A percentile compares a stretch with the other conserved stretches of the same genome.
phyloP scores from a whole-genome alignment of 1,139 yeast species.

The Pichiaceae sp. region DNA sequence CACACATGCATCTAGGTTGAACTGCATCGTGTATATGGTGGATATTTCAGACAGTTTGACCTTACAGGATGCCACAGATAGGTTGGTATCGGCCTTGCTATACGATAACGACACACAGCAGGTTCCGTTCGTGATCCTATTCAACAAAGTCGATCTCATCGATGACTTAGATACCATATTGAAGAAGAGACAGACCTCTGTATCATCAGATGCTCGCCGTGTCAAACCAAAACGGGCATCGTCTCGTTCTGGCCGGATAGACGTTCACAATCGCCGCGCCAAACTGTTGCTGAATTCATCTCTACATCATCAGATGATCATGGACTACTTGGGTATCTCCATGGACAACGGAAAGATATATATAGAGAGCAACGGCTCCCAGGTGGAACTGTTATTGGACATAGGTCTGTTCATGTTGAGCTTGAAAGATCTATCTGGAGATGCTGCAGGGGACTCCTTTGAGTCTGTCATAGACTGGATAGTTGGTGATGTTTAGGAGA shows the following conservation, averaged over 20 bases:
- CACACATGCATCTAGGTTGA: slow-evolving; percentile 3
- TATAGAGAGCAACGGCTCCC: not conserved
- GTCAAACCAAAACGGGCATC: slow-evolving; percentile 1
- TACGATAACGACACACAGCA: slow-evolving; percentile 10
- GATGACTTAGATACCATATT: slow-evolving; percentile 6
- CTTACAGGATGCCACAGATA: slow-evolving; percentile 10
- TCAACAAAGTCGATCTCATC: slow-evolving; percentile 18
- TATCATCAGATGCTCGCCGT: not conserved
- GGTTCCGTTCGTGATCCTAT: slow-evolving; percentile 17
- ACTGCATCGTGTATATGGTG: slow-evolving; percentile 15
- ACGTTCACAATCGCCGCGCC: not conserved
- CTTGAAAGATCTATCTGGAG: slow-evolving; percentile 5
- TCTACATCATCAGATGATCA: slow-evolving; percentile 4
- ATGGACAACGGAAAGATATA: slow-evolving; percentile 1
- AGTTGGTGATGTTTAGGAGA: not conserved
- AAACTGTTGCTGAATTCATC: not conserved
- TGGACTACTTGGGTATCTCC: slow-evolving; percentile 14
- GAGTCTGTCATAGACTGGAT: slow-evolving; percentile 12
- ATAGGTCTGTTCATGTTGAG: slow-evolving; percentile 13
- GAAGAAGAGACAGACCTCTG: not conserved
- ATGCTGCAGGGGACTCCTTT: slow-evolving; percentile 4
- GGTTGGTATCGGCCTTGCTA: slow-evolving; percentile 11
- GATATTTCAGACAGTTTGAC: slow-evolving; percentile 19
- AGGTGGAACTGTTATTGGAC: slow-evolving; percentile 10
- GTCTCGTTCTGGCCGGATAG: not conserved